Percentiles rank a stretch among this genome's conserved stretches.
Conservation (phyloP, 73 alveolate species). For the Diophrys appendiculata region DNA sequence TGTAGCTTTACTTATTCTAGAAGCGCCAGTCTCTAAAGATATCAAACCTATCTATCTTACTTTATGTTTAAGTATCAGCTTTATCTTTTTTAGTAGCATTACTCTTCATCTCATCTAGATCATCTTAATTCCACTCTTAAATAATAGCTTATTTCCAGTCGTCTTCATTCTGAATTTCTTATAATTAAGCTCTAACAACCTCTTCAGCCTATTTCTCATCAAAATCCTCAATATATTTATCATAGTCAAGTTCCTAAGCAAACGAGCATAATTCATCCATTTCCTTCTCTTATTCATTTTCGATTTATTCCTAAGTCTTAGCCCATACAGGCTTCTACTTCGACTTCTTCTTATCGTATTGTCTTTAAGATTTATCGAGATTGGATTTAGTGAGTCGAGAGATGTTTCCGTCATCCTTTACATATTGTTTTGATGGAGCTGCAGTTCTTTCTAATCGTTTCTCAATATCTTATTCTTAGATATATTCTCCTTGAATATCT, state of each 20-base stretch:
- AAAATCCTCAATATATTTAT: constrained; percentile 74
- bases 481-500: constrained; percentile 28
- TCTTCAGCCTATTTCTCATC: constrained; percentile 76
- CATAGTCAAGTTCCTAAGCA: constrained; percentile 82
- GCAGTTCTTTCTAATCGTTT: constrained; percentile 57
- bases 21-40: constrained; percentile 31
- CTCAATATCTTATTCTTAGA: constrained; percentile 50
- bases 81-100: constrained; percentile 17
- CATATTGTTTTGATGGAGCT: constrained; percentile 48
- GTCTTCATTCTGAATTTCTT: constrained; percentile 72
- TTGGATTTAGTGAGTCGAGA: background rate
- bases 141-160: constrained; percentile 59
- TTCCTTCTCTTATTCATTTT: constrained; percentile 68
- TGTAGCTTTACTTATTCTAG: constrained; percentile 21
- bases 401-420: constrained; percentile 25
- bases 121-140: constrained; percentile 56
- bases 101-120: constrained; percentile 36
- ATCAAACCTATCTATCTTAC: too few species aligned
- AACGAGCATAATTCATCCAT: constrained; percentile 72
- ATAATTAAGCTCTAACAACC: constrained; percentile 65
- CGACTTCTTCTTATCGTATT: constrained; percentile 2
- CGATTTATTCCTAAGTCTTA: constrained; percentile 68
- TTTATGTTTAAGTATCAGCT: too few species aligned
- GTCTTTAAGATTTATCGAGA: background rate
- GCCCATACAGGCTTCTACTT: constrained; percentile 84